phyloP scores from a whole-genome alignment of 2,329 filamentous ascomycete species.

The Aureobasidium sp. region DNA sequence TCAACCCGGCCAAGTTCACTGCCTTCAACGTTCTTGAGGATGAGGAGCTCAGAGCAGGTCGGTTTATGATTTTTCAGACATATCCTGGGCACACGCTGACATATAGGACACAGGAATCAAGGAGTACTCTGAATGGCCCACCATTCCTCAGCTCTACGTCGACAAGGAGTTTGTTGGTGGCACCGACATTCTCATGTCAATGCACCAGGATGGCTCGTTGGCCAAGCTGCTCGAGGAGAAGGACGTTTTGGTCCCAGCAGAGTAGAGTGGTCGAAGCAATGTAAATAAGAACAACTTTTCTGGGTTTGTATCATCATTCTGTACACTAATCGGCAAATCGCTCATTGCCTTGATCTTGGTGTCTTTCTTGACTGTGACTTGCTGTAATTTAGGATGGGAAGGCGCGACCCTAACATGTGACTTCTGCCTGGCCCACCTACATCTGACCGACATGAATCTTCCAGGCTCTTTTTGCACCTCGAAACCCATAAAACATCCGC shows the following conservation, averaged over 20 bases:
- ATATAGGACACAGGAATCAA: constrained; percentile 66
- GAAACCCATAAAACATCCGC: background rate
- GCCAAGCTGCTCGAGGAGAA: constrained; percentile 90
- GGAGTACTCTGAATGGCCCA: constrained; percentile 98
- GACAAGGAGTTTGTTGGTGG: constrained; percentile 94
- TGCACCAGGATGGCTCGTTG: constrained; percentile 94
- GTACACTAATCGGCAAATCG: constrained; percentile 2
- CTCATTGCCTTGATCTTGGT: background rate
- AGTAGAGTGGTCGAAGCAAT: constrained; percentile 25
- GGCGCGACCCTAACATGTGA: background rate
- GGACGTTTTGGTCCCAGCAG: constrained; percentile 66
- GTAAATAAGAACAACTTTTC: background rate
- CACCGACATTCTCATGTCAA: constrained; percentile 93
- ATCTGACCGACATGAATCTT: background rate
- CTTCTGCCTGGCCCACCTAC: background rate
- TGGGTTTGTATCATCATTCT: constrained; percentile 10
- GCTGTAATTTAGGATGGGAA: background rate
- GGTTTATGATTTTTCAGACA: background rate
- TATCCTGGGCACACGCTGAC: background rate
- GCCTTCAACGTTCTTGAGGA: constrained; percentile 97
- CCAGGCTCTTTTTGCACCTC: background rate
- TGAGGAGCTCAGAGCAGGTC: constrained; percentile 73
- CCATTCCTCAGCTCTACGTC: constrained; percentile 93
- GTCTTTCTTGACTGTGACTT: background rate
- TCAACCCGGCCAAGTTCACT: constrained; percentile 89